Conservation (phyloP, 2,329 filamentous ascomycete genomes). For the Leptosphaerulina australis region DNA sequence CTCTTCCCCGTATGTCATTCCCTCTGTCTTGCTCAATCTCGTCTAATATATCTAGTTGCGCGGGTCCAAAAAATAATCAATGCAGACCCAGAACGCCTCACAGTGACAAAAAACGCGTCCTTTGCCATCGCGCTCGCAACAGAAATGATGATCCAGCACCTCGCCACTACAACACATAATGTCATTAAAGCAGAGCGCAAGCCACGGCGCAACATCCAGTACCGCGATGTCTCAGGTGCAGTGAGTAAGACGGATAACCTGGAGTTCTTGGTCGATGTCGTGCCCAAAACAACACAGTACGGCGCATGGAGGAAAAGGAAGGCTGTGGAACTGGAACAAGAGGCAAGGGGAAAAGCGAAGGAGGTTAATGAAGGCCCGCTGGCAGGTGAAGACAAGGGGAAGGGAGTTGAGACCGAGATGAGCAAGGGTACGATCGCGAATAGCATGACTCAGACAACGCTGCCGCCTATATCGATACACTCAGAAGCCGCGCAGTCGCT, state of each 20-base stretch:
- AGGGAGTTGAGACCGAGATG: background rate
- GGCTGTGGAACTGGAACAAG: constrained; percentile 46
- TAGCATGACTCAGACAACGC: background rate
- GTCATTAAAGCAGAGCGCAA: constrained; percentile 91
- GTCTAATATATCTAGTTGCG: constrained; percentile 67
- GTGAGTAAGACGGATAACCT: constrained; percentile 89
- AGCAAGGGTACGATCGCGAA: background rate
- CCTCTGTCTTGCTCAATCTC: background rate
- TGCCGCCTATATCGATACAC: background rate
- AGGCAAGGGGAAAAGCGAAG: constrained; percentile 4
- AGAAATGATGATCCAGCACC: constrained; percentile 94
- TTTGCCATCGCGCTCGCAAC: constrained; percentile 94
- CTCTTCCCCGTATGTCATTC: constrained; percentile 74
- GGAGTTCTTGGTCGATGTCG: constrained; percentile 89
- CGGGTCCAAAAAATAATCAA: constrained; percentile 95
- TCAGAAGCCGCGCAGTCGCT: background rate
- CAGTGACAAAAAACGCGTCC: constrained; percentile 86
- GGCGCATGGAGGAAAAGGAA: constrained; percentile 73
- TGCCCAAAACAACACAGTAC: constrained; percentile 83
- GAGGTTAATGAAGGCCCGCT: constrained; percentile 47
- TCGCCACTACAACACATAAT: constrained; percentile 82
- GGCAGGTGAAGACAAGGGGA: constrained; percentile 12
- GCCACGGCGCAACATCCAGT: constrained; percentile 91
- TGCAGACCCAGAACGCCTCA: constrained; percentile 78
- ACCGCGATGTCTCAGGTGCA: constrained; percentile 89